Percentiles rank a stretch among this genome's conserved stretches.
phyloP scores from a whole-genome alignment of 257 asterid genomes.

The Lithospermum erythrorhizon region DNA sequence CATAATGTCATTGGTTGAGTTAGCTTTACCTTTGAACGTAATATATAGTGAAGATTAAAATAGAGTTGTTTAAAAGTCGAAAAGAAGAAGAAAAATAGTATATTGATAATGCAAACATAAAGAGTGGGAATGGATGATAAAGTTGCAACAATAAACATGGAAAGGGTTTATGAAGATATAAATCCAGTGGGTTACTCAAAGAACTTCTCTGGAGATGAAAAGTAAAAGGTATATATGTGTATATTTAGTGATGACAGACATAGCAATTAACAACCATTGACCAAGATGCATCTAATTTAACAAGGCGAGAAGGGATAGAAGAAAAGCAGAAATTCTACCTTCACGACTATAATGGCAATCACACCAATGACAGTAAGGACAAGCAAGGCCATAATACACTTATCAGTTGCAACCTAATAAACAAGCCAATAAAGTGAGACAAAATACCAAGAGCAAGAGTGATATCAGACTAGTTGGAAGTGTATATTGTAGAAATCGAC shows the following conservation, averaged over 20 bases:
- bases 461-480: conserved; percentile 11
- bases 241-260: neutral
- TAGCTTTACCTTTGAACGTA: neutral
- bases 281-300: neutral
- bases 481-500: conserved; percentile 48
- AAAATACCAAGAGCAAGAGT: conserved; percentile 8
- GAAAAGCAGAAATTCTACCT: conserved; percentile 38
- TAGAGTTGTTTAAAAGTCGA: neutral
- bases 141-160: neutral
- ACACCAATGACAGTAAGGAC: conserved; percentile 91
- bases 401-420: conserved; percentile 90
- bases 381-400: conserved; percentile 89
- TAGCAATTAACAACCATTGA: neutral
- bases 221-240: too few species aligned
- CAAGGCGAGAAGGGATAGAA: neutral
- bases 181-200: neutral
- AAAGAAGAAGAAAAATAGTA: neutral
- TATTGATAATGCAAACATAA: neutral
- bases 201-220: neutral
- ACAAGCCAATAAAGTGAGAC: conserved; percentile 21
- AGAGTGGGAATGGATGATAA: neutral
- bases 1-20: neutral
- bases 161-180: neutral
- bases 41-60: neutral
- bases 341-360: conserved; percentile 72